These are phyloP conservation scores for Ogataea ganodermae DNA, from an alignment of 805 yeast species.

Conservation along the genomic window DNA sequence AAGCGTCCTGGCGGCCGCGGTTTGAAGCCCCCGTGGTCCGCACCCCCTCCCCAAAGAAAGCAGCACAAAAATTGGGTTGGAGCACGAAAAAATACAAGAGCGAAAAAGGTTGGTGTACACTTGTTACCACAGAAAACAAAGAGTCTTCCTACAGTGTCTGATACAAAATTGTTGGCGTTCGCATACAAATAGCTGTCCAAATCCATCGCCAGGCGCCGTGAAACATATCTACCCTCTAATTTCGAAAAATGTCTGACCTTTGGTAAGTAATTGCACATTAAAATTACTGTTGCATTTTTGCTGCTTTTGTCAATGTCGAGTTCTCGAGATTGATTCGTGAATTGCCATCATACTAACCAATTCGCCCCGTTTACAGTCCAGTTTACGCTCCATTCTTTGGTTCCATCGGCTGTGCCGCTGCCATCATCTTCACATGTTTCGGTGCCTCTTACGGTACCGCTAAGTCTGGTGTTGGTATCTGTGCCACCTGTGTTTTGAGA, in stretches of 20 bases:
- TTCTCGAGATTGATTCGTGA: no score
- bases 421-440: constrained; percentile 97
- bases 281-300: constrained; percentile 1
- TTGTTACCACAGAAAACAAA: constrained; percentile 7
- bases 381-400: constrained; percentile 97
- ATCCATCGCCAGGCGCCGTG: constrained; percentile 2
- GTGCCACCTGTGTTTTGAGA: constrained; percentile 96
- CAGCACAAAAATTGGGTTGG: constrained; percentile 11
- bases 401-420: constrained; percentile 98
- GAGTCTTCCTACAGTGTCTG: neutral
- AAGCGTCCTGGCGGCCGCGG: constrained; percentile 4
- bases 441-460: constrained; percentile 99
- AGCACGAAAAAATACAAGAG: constrained; percentile 5
- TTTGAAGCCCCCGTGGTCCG: constrained; percentile 9
- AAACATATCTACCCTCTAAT: constrained; percentile 1
- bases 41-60: constrained; percentile 4
- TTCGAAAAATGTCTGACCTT: constrained; percentile 21
- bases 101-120: constrained; percentile 6
- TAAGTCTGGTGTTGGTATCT: constrained; percentile 98
- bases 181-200: constrained; percentile 2
- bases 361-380: constrained; percentile 45
- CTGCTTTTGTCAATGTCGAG: no score
- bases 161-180: constrained; percentile 1
- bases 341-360: constrained; percentile 8
- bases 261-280: constrained; percentile 17